Percentiles rank a stretch among this genome's conserved stretches.
phyloP scores from a whole-genome alignment of 2,329 filamentous ascomycete genomes.

The Clarireedia monteithiana region DNA sequence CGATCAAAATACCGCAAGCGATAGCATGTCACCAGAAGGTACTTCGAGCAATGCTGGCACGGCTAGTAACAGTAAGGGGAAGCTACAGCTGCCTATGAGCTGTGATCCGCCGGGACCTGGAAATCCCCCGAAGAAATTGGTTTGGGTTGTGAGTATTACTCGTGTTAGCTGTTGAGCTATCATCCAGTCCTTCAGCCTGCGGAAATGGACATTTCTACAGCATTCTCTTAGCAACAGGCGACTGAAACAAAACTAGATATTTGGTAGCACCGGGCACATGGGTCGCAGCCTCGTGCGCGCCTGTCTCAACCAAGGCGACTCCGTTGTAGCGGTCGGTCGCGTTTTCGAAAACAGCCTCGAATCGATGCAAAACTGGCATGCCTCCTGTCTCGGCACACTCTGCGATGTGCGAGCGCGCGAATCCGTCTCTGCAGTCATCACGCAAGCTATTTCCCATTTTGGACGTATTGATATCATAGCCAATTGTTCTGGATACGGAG shows the following conservation, averaged over 20 bases:
- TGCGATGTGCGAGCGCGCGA: constrained; percentile 83
- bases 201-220: no score
- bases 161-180: no score
- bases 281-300: constrained; percentile 82
- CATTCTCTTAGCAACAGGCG: no score
- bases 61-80: constrained; percentile 28
- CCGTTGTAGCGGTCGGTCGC: constrained; percentile 79
- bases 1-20: constrained; percentile 11
- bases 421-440: constrained; percentile 66
- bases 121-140: constrained; percentile 64
- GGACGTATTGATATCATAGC: constrained; percentile 81
- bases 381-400: constrained; percentile 68
- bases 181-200: no score
- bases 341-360: constrained; percentile 67
- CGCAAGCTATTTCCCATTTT: constrained; percentile 64
- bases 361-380: constrained; percentile 64
- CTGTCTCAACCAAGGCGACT: constrained; percentile 71
- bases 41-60: neutral
- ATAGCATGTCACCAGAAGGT: constrained; percentile 18
- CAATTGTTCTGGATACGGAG: constrained; percentile 91
- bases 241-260: constrained; percentile 49
- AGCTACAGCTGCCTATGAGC: constrained; percentile 64
- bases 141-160: constrained; percentile 69
- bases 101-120: constrained; percentile 74
- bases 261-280: constrained; percentile 96